Evolutionary conservation across 768 basidiomycete genomes (phyloP).

Genomic region (Mycena floridula): DNA sequence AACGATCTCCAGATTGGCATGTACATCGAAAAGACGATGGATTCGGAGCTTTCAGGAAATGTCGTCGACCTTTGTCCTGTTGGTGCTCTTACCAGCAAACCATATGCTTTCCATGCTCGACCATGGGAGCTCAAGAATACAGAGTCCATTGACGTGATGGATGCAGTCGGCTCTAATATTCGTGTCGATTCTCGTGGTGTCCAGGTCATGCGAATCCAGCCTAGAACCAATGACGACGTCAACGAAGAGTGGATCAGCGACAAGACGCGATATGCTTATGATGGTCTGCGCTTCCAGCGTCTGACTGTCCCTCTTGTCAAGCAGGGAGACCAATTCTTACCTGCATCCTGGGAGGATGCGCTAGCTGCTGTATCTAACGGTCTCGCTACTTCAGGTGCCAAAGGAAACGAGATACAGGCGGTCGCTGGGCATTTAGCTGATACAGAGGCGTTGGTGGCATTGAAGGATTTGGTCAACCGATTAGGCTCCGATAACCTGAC

Average conservation of each 20-base stretch:
- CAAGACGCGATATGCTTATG: conserved; percentile 96
- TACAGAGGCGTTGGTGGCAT: conserved; percentile 86
- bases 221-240: conserved; percentile 92
- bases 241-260: conserved; percentile 99
- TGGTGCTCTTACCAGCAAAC: conserved; percentile 96
- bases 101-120: conserved; percentile 94
- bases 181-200: conserved; percentile 93
- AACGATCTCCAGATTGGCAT: conserved; percentile 99
- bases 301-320: conserved; percentile 89
- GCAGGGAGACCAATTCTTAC: conserved; percentile 87
- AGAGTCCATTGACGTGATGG: conserved; percentile 91
- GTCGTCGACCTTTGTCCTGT: conserved; percentile 97
- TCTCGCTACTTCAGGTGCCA: conserved; percentile 71
- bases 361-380: conserved; percentile 75
- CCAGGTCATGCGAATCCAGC: conserved; percentile 96
- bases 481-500: conserved; percentile 93
- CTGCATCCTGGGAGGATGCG: conserved; percentile 89
- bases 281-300: conserved; percentile 93
- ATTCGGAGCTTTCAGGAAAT: conserved; percentile 97
- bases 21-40: conserved; percentile 96
- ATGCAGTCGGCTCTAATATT: conserved; percentile 95
- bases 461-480: conserved; percentile 90
- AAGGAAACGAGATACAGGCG: conserved; percentile 90
- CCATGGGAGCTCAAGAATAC: conserved; percentile 99
- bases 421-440: conserved; percentile 91